Evolutionary conservation across 2,329 filamentous ascomycete genomes (phyloP).

Genomic region (Calonectria pteridis): DNA sequence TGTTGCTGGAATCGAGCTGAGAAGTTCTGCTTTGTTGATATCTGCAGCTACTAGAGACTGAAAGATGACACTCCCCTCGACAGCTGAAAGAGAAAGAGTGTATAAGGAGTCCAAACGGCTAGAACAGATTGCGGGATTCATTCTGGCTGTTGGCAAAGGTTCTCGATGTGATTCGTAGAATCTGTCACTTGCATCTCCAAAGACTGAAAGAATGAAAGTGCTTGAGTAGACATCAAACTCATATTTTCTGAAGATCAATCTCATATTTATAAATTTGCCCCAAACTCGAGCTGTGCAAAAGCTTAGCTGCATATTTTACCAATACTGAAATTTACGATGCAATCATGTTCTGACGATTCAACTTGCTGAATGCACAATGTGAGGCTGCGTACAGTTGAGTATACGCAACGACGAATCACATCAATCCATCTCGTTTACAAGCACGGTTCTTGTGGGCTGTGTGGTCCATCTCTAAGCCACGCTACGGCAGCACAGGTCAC

Average conservation of each 20-base stretch:
- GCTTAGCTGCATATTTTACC: background rate
- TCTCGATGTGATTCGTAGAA: background rate
- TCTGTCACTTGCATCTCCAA: background rate
- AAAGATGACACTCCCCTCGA: background rate
- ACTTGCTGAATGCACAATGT: background rate
- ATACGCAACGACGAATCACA: background rate
- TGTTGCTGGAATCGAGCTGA: slow-evolving; percentile 39
- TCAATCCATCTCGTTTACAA: background rate
- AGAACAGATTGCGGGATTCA: background rate
- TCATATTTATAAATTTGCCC: background rate
- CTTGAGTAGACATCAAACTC: background rate
- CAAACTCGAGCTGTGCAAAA: background rate
- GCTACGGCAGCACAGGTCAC: background rate
- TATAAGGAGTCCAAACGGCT: background rate
- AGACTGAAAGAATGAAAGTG: background rate
- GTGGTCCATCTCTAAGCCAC: background rate
- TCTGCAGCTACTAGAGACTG: background rate
- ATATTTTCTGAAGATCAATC: background rate
- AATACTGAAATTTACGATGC: background rate
- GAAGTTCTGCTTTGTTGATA: slow-evolving; percentile 14
- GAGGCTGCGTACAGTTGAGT: background rate
- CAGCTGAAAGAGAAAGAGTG: background rate
- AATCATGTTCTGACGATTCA: background rate
- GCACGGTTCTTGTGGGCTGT: background rate
- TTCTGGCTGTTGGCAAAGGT: background rate